Evolutionary conservation across 352 stramenopile genomes (phyloP).

Genomic region (Blastocystis sp.): DNA sequence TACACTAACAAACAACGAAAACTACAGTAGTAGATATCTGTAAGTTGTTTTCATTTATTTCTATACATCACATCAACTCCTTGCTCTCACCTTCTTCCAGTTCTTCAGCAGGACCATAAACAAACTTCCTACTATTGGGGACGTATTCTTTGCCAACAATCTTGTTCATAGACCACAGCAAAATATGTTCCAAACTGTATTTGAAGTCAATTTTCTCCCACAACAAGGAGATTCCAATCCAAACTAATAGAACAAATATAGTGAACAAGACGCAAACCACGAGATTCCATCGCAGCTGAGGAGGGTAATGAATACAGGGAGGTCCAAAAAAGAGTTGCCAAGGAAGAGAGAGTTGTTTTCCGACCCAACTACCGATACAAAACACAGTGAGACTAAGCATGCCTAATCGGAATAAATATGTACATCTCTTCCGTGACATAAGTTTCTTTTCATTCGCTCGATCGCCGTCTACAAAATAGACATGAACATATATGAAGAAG

Average conservation of each 20-base stretch:
- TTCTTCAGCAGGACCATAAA: constrained; percentile 51
- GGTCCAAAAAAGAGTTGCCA: constrained; percentile 31
- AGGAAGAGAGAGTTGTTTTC: constrained; percentile 4
- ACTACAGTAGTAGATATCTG: too few species aligned
- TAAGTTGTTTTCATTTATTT: not conserved
- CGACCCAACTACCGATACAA: constrained; percentile 38
- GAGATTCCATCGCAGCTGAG: constrained; percentile 14
- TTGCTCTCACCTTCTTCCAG: constrained; percentile 1
- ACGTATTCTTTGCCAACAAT: constrained; percentile 30
- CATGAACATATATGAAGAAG: constrained; percentile 11
- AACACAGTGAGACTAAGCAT: constrained; percentile 62
- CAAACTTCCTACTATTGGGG: not conserved
- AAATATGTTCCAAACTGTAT: constrained; percentile 39
- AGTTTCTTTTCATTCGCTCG: not conserved
- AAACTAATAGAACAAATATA: not conserved
- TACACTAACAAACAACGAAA: not conserved
- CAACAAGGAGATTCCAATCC: constrained; percentile 14
- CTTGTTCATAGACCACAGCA: not conserved
- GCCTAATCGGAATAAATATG: constrained; percentile 20
- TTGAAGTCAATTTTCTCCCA: constrained; percentile 60
- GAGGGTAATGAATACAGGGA: constrained; percentile 28
- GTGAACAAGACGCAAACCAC: constrained; percentile 10
- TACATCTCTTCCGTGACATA: constrained; percentile 11
- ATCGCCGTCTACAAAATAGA: constrained; percentile 37
- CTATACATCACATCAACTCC: not conserved